Evolutionary conservation across 495 filamentous ascomycete species (phyloP).

Genomic region (Talaromyces wortmannii): DNA sequence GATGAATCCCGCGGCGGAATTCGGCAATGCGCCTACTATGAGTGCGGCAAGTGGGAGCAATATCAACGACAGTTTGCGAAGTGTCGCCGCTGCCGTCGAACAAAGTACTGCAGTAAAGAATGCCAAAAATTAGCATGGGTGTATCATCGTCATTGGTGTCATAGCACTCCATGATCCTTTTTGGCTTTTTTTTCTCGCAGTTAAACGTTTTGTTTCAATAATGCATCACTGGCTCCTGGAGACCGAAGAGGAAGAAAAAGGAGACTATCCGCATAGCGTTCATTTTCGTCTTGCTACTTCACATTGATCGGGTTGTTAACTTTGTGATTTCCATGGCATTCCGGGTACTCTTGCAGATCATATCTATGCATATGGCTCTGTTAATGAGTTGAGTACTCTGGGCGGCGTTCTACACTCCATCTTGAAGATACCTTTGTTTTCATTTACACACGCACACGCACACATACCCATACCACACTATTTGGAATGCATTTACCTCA

Average conservation of each 20-base stretch:
- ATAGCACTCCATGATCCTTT: constrained; percentile 54
- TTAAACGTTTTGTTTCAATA: constrained; percentile 24
- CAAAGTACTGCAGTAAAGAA: constrained; percentile 99
- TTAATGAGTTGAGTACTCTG: not conserved
- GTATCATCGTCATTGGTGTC: constrained; percentile 95
- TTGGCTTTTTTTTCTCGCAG: constrained; percentile 7
- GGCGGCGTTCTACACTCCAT: not conserved
- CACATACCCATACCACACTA: no score
- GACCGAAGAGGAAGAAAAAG: constrained; percentile 5
- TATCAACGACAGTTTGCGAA: constrained; percentile 95
- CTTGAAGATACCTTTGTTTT: not conserved
- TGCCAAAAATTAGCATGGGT: constrained; percentile 99
- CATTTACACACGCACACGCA: no score
- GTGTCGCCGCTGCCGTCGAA: constrained; percentile 90
- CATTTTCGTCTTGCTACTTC: constrained; percentile 14
- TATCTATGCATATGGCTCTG: not conserved
- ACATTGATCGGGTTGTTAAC: not conserved
- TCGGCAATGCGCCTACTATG: constrained; percentile 92
- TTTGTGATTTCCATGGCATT: not conserved
- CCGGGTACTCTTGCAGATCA: not conserved
- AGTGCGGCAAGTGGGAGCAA: constrained; percentile 97
- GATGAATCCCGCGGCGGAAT: constrained; percentile 92
- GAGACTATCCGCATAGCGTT: constrained; percentile 33
- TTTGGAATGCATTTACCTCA: no score
- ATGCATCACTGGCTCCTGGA: constrained; percentile 24